Base-by-base conservation (phyloP, 73 alveolate species). In the Urostyla sp. region DNA sequence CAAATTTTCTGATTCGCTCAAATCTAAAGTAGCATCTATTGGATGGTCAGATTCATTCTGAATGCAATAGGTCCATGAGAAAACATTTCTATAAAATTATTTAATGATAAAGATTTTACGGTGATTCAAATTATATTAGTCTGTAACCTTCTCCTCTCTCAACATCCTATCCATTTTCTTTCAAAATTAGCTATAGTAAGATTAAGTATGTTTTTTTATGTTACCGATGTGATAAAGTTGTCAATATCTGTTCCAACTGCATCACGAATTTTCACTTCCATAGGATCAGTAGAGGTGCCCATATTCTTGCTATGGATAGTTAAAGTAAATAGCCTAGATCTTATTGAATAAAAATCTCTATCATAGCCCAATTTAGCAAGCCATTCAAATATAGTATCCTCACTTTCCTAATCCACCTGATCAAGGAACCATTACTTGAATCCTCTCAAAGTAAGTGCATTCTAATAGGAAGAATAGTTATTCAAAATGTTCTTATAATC, bases 361-460 rank as follows among this genome's bases (percentile, higher is more conserved):
- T 95, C 98, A 80, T 96, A 96, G 13, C 99, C 99, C 35, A 95
- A 88, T 35, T 56, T 81, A 13, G 83, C 91, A 18, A 97, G 54
- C 97, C 98, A 91, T 51, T 63, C 61, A 63, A 84, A 69, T 8
- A 94, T 60, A 66, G 81, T 86, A 38, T 88, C 95, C 27, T 76
- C 93, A 2, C 98, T 95, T 31, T 80, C 85, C 35, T 60, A 85
- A 55, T 86, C 43, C 46, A 88, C 67, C 67, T 88, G 57, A 55
- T 81, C 94, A 46, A 79, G 61, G 87, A 96, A 91, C 89, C 83
- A 96, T 37, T 93, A 94, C 36, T 91, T 84, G 75, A 96, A 90
- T 13, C 99, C 99, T 26, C 87, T 75, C 34, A 75, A 88, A 0
- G 98, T 93, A 37, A 93, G 52, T 24, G 96, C 91, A 28, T 87